Evolutionary conservation across 495 filamentous ascomycete species (phyloP).

Genomic region (Lasiosphaeria miniovina): DNA sequence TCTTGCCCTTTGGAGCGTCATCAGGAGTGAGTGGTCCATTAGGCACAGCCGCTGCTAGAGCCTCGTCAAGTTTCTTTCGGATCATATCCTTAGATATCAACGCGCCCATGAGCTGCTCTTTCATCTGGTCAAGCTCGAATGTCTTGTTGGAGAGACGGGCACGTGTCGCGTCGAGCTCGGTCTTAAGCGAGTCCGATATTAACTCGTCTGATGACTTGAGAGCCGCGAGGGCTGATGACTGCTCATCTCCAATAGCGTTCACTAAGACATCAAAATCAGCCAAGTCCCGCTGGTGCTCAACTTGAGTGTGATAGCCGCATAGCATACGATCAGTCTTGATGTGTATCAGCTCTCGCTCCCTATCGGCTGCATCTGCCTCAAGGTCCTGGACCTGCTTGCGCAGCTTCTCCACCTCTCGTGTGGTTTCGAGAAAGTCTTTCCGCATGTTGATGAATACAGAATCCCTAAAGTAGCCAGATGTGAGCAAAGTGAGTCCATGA

Average conservation of each 20-base stretch:
- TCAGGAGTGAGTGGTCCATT: constrained; percentile 11
- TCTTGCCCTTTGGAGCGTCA: constrained; percentile 33
- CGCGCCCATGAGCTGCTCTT: constrained; percentile 48
- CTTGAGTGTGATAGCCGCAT: background rate
- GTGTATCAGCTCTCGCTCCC: constrained; percentile 45
- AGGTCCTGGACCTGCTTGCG: constrained; percentile 42
- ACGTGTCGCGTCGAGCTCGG: constrained; percentile 48
- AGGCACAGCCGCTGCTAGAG: constrained; percentile 14
- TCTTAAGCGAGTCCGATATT: constrained; percentile 48
- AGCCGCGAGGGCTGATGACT: constrained; percentile 44
- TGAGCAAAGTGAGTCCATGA: constrained; percentile 28
- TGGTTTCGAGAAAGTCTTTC: constrained; percentile 31
- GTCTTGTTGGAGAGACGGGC: constrained; percentile 37
- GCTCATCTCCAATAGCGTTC: constrained; percentile 45
- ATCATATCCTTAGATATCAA: constrained; percentile 55
- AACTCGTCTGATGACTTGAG: constrained; percentile 53
- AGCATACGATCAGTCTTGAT: constrained; percentile 37
- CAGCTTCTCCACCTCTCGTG: constrained; percentile 32
- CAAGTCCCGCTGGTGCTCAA: background rate
- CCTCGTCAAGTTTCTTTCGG: constrained; percentile 47
- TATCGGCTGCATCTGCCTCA: constrained; percentile 42
- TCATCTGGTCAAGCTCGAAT: constrained; percentile 48
- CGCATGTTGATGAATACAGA: constrained; percentile 37
- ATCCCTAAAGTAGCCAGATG: constrained; percentile 38
- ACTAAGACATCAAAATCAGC: constrained; percentile 35